Base-by-base conservation (phyloP, 495 filamentous ascomycete species). In the Neurospora sp. region DNA sequence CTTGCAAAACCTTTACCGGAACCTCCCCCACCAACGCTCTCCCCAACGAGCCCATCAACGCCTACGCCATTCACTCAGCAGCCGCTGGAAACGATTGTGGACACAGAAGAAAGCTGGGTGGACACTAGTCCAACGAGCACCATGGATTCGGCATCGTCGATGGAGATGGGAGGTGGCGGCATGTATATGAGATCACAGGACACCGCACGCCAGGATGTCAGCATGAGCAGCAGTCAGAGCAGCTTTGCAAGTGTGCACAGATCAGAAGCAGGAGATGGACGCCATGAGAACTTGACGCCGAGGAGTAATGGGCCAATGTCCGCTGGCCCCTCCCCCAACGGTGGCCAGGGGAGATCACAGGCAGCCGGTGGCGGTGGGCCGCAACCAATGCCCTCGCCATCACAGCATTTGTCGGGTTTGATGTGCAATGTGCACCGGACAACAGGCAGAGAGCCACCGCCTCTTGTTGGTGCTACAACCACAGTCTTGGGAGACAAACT, bases 401-500 rank as follows among this genome's bases (percentile, higher is more conserved):
- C 85, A 0, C 82, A 85, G 10, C 87, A 96, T 74, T 81, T 97
- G 3, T 96, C 94, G 0, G 94, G 94, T 3, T 82, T 97, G 77
- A 95, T 97, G 78, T 97, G 94, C 83, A 97, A 97, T 84, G 93
- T 97, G 16, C 92, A 96, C 73, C 82, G 87, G 65, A 98, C 96
- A 18, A 98, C 95, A 1, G 96, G 96, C 39, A 88, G 90, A 73
- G 94, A 98, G 78, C 96, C 96, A 7, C 93, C 91, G 73, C 91
- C 96, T 12, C 83, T 98, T 4, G 96, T 99, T 5, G 96, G 96
- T 4, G 95, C 96, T 4, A 97, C 96, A 0, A 98, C 96, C 0
- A 98, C 96, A 0, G 92, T 98, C 69, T 77, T 99, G 31, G 94
- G 94, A 11, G 96, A 99, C 79, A 97, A 93, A 78, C 85, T 99